phyloP scores from a whole-genome alignment of 2,329 filamentous ascomycete species.

The Teratosphaeria pseudoeucalypti region DNA sequence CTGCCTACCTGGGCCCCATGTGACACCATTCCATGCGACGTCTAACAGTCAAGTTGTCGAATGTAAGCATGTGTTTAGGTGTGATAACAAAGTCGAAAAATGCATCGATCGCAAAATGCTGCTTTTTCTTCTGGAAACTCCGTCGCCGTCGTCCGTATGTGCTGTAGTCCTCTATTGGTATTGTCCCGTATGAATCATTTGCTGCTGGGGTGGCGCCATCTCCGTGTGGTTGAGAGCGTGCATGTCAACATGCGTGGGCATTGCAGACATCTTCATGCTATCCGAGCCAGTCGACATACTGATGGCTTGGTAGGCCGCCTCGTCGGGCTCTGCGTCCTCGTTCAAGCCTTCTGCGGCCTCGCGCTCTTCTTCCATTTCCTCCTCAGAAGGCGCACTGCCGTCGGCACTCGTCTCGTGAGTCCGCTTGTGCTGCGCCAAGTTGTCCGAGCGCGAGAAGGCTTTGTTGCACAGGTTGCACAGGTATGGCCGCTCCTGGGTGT shows the following conservation, averaged over 20 bases:
- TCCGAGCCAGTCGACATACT: constrained; percentile 18
- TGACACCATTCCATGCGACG: neutral
- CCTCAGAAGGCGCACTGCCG: constrained; percentile 58
- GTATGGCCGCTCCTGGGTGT: constrained; percentile 98
- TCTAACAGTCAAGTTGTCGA: too few species aligned
- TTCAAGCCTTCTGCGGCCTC: constrained; percentile 73
- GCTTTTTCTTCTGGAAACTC: neutral
- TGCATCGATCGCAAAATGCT: neutral
- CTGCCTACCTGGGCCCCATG: neutral
- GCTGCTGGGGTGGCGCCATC: constrained; percentile 34
- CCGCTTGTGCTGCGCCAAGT: constrained; percentile 81
- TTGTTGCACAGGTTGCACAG: constrained; percentile 97
- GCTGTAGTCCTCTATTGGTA: constrained; percentile 22
- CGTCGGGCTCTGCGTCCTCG: constrained; percentile 41
- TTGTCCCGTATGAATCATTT: constrained; percentile 34
- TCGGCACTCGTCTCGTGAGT: constrained; percentile 71
- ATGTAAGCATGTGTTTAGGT: neutral
- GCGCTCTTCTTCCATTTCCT: constrained; percentile 81
- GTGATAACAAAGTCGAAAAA: neutral
- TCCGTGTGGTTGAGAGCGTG: constrained; percentile 21
- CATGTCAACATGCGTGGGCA: constrained; percentile 27
- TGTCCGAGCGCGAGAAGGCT: constrained; percentile 96
- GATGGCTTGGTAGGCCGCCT: constrained; percentile 19
- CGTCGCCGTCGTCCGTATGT: neutral
- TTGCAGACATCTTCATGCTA: constrained; percentile 23